Base-by-base conservation (phyloP, 1,284 basidiomycete species). In the Uromyces viciae-fabae region DNA sequence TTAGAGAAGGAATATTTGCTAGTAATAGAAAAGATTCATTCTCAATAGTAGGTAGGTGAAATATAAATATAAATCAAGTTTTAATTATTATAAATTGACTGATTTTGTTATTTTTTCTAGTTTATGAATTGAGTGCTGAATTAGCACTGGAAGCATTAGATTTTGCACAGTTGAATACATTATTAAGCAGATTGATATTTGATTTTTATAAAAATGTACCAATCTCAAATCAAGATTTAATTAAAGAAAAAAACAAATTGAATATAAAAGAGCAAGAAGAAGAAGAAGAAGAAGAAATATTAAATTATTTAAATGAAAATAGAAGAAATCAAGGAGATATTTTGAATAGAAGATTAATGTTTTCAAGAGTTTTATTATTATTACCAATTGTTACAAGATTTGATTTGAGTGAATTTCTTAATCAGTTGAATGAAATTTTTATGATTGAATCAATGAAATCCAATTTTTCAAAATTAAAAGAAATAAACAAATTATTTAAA, bases 121-220 rank as follows among this genome's bases (percentile, higher is more conserved):
- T 80, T 1, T 80, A 80, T 49, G 77, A 80, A 73, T 33, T 73
- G n/a, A 73, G 68, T 40, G 77, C 77, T 14, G 77, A 80, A 73
- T 43, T 80, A 28, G 54, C 69, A 17, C 25, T 80, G 4, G 77
- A 80, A 64, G 42, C 77, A 36, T 46, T 52, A n/a, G 77, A 80
- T 62, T 73, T 80, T 36, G 38, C 54, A 1, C 68, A 80, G 52
- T 49, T 80, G 56, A 73, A 80, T 25, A 60, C 40, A 15, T 38
- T 80, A 14, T 33, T 80, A 2, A 69, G 42, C 64, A 56, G 73
- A 36, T 52, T 73, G 40, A 73, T 73, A 17, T n/a, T 73, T 46
- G 36, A 58, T 28, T 28, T 54, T 38, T 73, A 73, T 42, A 31
- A 36, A 73, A 73, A 33, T 28, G 43, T 71, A 19, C 33, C 68